phyloP scores from a whole-genome alignment of 2,329 filamentous ascomycete genomes.

The Cordyceps cateniannulata region DNA sequence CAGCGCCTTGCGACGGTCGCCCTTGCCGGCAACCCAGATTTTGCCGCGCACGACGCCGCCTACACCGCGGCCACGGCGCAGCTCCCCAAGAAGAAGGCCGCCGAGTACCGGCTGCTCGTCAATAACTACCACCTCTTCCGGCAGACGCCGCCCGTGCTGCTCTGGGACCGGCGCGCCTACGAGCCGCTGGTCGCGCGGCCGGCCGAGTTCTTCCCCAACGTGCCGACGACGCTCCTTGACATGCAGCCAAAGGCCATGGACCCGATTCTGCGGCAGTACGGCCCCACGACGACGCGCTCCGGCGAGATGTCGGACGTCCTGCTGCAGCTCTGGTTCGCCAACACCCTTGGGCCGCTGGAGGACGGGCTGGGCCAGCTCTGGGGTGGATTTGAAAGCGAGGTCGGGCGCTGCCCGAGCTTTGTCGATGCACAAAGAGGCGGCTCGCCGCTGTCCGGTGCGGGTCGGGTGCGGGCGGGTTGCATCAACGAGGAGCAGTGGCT shows the following conservation, averaged over 20 bases:
- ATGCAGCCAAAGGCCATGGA: conserved; percentile 54
- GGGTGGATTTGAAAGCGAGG: conserved; percentile 51
- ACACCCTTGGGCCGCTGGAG: conserved; percentile 36
- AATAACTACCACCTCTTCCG: conserved; percentile 50
- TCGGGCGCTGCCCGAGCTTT: conserved; percentile 42
- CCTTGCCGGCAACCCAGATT: conserved; percentile 17
- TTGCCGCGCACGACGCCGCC: conserved; percentile 23
- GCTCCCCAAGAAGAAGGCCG: conserved; percentile 26
- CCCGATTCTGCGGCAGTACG: conserved; percentile 40
- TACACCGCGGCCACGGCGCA: conserved; percentile 30
- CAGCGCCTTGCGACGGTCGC: conserved; percentile 23
- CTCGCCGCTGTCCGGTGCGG: conserved; percentile 24
- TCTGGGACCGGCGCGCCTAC: conserved; percentile 63
- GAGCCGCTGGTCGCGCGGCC: conserved; percentile 58
- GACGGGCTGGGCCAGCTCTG: conserved; percentile 46
- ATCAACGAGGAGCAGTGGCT: conserved; percentile 49
- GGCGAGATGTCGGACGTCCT: conserved; percentile 48
- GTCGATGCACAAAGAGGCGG: conserved; percentile 43
- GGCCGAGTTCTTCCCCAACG: conserved; percentile 62
- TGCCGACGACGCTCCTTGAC: conserved; percentile 55
- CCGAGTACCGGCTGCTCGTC: conserved; percentile 33
- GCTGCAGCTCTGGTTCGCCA: conserved; percentile 36
- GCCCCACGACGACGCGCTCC: conserved; percentile 31
- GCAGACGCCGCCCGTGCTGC: conserved; percentile 41
- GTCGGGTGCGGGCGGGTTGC: conserved; percentile 36